Percentiles rank a stretch among this genome's conserved stretches.
Evolutionary conservation across 2,329 filamentous ascomycete species (phyloP).

Genomic region (Pseudogymnoascus sp.): DNA sequence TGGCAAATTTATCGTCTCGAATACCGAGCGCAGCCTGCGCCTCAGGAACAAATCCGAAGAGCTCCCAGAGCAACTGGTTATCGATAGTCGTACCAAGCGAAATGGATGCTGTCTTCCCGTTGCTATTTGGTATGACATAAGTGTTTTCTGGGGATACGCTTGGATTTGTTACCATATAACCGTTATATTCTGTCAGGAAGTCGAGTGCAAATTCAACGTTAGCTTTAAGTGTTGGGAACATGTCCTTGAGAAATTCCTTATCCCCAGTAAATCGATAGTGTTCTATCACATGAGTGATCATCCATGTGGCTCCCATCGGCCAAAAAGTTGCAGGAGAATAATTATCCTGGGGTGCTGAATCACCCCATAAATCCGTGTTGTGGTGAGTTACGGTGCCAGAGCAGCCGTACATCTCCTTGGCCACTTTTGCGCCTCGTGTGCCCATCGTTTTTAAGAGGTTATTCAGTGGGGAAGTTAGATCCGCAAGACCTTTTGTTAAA

Average conservation of each 20-base stretch:
- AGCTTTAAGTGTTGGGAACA: slow-evolving; percentile 27
- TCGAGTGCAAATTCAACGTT: slow-evolving; percentile 28
- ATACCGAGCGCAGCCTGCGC: slow-evolving; percentile 3
- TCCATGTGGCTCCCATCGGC: slow-evolving; percentile 33
- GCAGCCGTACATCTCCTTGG: slow-evolving; percentile 19
- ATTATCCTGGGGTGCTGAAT: slow-evolving; percentile 20
- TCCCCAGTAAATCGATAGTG: slow-evolving; percentile 32
- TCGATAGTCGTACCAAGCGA: slow-evolving; percentile 33
- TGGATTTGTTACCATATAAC: slow-evolving; percentile 25
- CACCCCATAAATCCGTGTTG: slow-evolving; percentile 24
- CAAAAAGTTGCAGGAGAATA: slow-evolving; percentile 23
- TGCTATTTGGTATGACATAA: slow-evolving; percentile 22
- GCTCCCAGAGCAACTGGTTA: slow-evolving; percentile 31
- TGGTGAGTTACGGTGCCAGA: slow-evolving; percentile 20
- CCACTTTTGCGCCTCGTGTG: background rate
- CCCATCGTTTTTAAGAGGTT: slow-evolving; percentile 4
- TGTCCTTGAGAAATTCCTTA: slow-evolving; percentile 21
- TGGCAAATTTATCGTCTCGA: background rate
- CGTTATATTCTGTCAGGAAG: slow-evolving; percentile 20
- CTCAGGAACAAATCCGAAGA: slow-evolving; percentile 24
- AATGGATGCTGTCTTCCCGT: slow-evolving; percentile 15
- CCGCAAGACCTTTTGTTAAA: background rate
- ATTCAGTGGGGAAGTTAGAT: background rate
- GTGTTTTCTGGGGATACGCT: slow-evolving; percentile 29
- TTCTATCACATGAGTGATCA: slow-evolving; percentile 31